phyloP scores from a whole-genome alignment of 208 protist genomes.

The Trypanosoma vivax region DNA sequence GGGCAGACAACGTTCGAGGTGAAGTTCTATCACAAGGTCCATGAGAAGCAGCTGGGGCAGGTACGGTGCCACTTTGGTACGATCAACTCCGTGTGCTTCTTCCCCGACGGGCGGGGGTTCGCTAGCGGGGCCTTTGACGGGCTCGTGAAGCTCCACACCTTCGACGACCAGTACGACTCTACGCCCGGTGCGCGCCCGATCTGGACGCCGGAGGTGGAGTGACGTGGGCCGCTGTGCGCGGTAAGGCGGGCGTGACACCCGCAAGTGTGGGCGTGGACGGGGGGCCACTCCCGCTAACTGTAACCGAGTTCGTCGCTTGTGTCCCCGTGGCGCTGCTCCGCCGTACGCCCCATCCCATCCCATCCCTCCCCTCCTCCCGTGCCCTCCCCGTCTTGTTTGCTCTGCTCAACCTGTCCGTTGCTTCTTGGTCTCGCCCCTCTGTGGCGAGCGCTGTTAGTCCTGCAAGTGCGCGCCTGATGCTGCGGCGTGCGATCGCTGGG shows the following conservation, averaged over 20 bases:
- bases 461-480: constrained; percentile 7
- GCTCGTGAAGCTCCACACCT: constrained; percentile 93
- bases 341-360: too few species aligned
- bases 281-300: too few species aligned
- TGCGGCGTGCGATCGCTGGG: not conserved
- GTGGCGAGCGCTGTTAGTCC: not conserved
- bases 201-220: constrained; percentile 33
- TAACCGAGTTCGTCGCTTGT: too few species aligned
- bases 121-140: constrained; percentile 93
- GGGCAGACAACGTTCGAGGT: constrained; percentile 92
- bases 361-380: too few species aligned
- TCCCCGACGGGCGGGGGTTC: constrained; percentile 93
- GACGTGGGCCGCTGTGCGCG: not conserved
- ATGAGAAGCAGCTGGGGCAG: constrained; percentile 93
- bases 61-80: constrained; percentile 98
- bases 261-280: too few species aligned
- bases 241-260: not conserved
- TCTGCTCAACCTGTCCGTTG: constrained; percentile 4
- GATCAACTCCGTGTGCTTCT: constrained; percentile 94
- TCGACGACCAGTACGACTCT: constrained; percentile 90
- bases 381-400: too few species aligned
- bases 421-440: not conserved
- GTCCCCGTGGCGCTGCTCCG: too few species aligned
- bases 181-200: constrained; percentile 57
- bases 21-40: constrained; percentile 95